Base-by-base conservation (phyloP, 495 filamentous ascomycete genomes). In the Aspergillus bridgeri region DNA sequence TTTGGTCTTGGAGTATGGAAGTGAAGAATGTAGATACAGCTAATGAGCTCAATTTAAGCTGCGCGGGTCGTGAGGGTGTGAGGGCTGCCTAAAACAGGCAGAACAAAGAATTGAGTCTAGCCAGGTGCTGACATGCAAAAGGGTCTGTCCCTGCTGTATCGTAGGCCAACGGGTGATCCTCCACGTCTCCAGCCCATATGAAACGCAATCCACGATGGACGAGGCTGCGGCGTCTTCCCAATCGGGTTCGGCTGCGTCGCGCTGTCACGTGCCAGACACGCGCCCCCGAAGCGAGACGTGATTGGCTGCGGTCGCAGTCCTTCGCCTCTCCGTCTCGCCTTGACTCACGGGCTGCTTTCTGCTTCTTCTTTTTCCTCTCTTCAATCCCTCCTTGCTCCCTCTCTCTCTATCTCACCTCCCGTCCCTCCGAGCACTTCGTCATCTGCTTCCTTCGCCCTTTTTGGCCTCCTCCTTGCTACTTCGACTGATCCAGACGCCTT, bases 401-500 rank as follows among this genome's bases (percentile, higher is more conserved):
- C 44, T 48, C 33, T 45, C n/a, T 46, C 48, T 45, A 8, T 52
- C 45, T 27, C 42, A 6, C 52, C 22, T 47, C 43, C 42, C 17
- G 42, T 25, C 22, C 5, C 20, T 23, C 47, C 23, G 27, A 23
- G 21, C 23, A 6, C 48, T 18, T 11, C 48, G 27, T 24, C 11
- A 20, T 18, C 5, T 15, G 13, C 2, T 29, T 46, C 11, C 52
- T 17, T 29, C 44, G 5, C 42, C 42, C 54, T 44, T 23, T 45
- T 43, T 29, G 6, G 45, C 53, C 22, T 13, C 42, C 22, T 29
- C 42, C 27, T 11, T 15, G n/a, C 9, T 18, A 7, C 11, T 54
- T 62, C 69, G 77, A 72, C 77, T 80, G 77, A 71, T 56, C 74
- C 75, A 74, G 76, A 62, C 51, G 47, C 49, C 49, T 44, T 57